A percentile compares a stretch with the other conserved stretches of the same genome.
These are phyloP conservation scores for Suillus hirtellus DNA, from an alignment of 768 basidiomycete genomes.

Conservation along the genomic window DNA sequence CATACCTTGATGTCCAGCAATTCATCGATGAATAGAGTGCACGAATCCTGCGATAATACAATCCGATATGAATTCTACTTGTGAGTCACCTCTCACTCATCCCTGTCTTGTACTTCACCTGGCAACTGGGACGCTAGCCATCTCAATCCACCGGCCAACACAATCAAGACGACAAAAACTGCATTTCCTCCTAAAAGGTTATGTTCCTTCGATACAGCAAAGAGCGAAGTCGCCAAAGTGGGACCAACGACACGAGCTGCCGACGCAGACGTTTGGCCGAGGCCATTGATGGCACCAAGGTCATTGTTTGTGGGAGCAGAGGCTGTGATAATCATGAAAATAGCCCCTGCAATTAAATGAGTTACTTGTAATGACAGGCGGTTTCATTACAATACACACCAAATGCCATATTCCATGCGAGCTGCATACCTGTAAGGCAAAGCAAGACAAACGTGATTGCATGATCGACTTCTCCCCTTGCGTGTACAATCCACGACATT, in stretches of 20 bases:
- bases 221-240: conserved; percentile 47
- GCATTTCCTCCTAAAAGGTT: conserved; percentile 51
- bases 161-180: conserved; percentile 44
- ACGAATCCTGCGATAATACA: too few species aligned
- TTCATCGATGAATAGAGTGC: too few species aligned
- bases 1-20: too few species aligned
- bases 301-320: conserved; percentile 54
- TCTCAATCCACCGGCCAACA: conserved; percentile 25
- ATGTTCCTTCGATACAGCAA: conserved; percentile 50
- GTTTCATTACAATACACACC: not conserved
- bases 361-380: not conserved
- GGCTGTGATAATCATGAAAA: conserved; percentile 54
- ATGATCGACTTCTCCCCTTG: conserved; percentile 20
- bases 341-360: conserved; percentile 39
- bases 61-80: too few species aligned
- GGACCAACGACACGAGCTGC: conserved; percentile 52
- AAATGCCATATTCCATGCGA: not conserved
- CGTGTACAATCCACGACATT: conserved; percentile 40
- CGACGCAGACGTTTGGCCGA: conserved; percentile 50
- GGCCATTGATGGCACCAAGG: conserved; percentile 59
- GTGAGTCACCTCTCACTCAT: conserved; percentile 12
- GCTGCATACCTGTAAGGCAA: not conserved
- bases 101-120: conserved; percentile 35
- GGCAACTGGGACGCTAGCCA: conserved; percentile 28
- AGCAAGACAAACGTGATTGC: not conserved